Conservation (phyloP, 2,329 filamentous ascomycete species). For the Claviceps sp. region DNA sequence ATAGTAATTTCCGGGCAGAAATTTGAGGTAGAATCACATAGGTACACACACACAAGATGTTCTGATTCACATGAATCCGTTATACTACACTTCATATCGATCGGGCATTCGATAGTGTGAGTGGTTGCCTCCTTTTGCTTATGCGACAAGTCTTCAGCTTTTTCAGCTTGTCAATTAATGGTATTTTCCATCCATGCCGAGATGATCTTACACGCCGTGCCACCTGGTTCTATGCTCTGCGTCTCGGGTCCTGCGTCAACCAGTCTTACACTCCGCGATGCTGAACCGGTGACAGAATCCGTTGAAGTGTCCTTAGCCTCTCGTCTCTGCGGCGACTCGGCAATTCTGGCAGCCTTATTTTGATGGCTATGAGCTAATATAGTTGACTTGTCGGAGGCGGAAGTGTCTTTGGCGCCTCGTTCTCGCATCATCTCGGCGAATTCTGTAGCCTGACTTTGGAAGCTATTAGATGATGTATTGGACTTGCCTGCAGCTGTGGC, state of each 20-base stretch:
- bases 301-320: too few species aligned
- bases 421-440: conserved; percentile 33
- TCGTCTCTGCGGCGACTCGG: too few species aligned
- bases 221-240: conserved; percentile 13
- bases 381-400: too few species aligned
- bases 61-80: too few species aligned
- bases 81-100: too few species aligned
- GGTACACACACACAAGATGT: too few species aligned
- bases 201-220: conserved; percentile 14
- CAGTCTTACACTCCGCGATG: conserved; percentile 23
- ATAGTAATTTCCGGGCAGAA: too few species aligned
- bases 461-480: conserved; percentile 21
- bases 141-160: neutral
- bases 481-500: neutral
- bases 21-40: too few species aligned
- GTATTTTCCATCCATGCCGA: conserved; percentile 17
- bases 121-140: neutral
- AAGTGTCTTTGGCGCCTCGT: conserved; percentile 26
- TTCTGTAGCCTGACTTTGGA: conserved; percentile 32
- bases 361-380: too few species aligned
- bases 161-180: neutral
- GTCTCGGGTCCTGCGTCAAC: conserved; percentile 22
- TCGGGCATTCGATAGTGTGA: too few species aligned
- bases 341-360: too few species aligned
- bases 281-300: too few species aligned